Evolutionary conservation across 2,329 filamentous ascomycete genomes (phyloP), one percentile per base, ranked within the genome.

Genomic region (Stachybotrys chartarum): DNA sequence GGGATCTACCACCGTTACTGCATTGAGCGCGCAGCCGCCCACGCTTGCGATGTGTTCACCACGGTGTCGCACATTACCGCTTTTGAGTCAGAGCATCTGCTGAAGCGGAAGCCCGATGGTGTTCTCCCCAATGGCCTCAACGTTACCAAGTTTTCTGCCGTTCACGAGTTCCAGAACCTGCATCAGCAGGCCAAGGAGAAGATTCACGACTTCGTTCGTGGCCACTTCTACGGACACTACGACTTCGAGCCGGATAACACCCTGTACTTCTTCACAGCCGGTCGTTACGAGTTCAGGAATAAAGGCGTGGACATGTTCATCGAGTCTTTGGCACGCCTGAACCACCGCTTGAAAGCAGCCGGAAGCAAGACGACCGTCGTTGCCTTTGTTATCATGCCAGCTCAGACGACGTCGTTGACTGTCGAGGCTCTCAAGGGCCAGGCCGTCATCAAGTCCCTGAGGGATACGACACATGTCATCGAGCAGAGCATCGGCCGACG

Each of bases 241-340:
- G 92, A 99, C 69, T 97, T 97, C 63, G 91, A 97, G 59, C 86
- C 91, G 14, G 92, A 97, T 58, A 96, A 97, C 73, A 99, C 94
- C 0, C 82, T 99, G 42, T 99, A 97, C 75, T 88, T 97, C 75
- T 99, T 99, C 78, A 99, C 92, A 4, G 89, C 94, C 7, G 94
- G 94, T 57, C 88, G 94, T 59, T 99, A 99, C 68, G 94, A 99
- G 73, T 99, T 93, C 80, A 82, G 94, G 61, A 99, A 99, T 70
- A 99, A 99, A 76, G 94, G 94, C 67, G 93, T 97, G 10, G 94
- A 99, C 73, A 97, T 99, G 94, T 99, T 97, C 73, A 96, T 99
- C 63, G 94, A 99, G 74, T 94, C 92, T 4, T 78, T 99, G 59
- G 94, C 94, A 31, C 89, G 94, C 48, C 77, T 99, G 65, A 99